phyloP scores from a whole-genome alignment of 2,329 filamentous ascomycete species.

The Aspergillus persii region DNA sequence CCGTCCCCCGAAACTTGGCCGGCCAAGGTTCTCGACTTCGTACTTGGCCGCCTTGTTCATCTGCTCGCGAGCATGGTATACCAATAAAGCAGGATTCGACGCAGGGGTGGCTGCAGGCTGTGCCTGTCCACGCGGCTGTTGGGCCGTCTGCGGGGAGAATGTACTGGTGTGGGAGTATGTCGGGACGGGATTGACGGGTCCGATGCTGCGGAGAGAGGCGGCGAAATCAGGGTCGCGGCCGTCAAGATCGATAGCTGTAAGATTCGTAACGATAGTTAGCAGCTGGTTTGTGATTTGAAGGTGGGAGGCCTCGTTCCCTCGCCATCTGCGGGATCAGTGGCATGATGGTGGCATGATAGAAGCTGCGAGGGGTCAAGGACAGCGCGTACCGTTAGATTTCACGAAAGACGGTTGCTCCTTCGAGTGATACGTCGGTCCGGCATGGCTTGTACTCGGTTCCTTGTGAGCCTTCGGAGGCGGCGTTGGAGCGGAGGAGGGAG shows the following conservation, averaged over 20 bases:
- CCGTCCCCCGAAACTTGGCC: constrained; percentile 39
- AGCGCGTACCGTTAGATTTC: constrained; percentile 34
- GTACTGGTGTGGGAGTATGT: constrained; percentile 56
- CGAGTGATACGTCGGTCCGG: constrained; percentile 35
- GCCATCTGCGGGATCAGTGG: background rate
- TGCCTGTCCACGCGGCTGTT: constrained; percentile 24
- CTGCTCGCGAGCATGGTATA: constrained; percentile 52
- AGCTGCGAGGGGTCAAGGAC: background rate
- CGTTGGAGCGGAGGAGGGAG: constrained; percentile 34
- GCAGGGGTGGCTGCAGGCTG: constrained; percentile 37
- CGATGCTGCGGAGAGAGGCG: constrained; percentile 70
- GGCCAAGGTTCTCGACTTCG: constrained; percentile 52
- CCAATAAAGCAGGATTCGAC: constrained; percentile 55
- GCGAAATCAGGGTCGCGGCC: constrained; percentile 66
- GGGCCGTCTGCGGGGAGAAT: constrained; percentile 33
- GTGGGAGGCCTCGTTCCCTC: background rate
- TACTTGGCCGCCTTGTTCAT: constrained; percentile 53
- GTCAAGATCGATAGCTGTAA: constrained; percentile 57
- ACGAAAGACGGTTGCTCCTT: constrained; percentile 32
- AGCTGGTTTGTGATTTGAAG: background rate
- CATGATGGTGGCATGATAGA: background rate
- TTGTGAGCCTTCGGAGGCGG: constrained; percentile 7
- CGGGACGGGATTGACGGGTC: constrained; percentile 57
- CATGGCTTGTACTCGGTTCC: constrained; percentile 9
- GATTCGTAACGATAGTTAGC: constrained; percentile 2